Conservation (phyloP, 371 early-diverging fungal species). For the Mortierella sp. region DNA sequence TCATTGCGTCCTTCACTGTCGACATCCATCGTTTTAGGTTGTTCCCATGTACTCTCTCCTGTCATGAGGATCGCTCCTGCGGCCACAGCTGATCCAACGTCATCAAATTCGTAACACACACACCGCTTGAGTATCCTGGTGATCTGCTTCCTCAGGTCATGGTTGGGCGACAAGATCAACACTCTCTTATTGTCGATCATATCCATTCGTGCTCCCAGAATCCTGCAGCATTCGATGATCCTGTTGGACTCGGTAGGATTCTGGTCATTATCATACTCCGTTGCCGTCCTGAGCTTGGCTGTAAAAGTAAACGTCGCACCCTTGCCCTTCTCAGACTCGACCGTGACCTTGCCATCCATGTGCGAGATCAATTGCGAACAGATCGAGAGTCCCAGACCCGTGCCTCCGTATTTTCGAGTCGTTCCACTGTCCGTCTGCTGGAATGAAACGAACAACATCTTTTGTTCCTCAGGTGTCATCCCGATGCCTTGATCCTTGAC, state of each 20-base stretch:
- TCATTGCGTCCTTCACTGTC: background rate
- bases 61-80: slow-evolving; percentile 30
- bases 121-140: background rate
- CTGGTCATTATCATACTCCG: slow-evolving; percentile 27
- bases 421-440: slow-evolving; percentile 70
- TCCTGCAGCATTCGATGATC: slow-evolving; percentile 41
- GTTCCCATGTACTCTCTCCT: background rate
- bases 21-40: background rate
- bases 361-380: slow-evolving; percentile 63
- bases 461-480: slow-evolving; percentile 63
- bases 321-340: slow-evolving; percentile 60
- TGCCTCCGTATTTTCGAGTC: slow-evolving; percentile 72
- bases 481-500: slow-evolving; percentile 64
- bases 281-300: slow-evolving; percentile 51
- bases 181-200: slow-evolving; percentile 44
- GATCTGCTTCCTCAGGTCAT: slow-evolving; percentile 25
- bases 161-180: slow-evolving; percentile 48
- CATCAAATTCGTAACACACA: slow-evolving; percentile 17
- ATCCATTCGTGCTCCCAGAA: slow-evolving; percentile 24
- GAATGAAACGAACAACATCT: slow-evolving; percentile 66
- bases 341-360: slow-evolving; percentile 68
- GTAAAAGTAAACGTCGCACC: slow-evolving; percentile 68
- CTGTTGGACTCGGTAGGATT: slow-evolving; percentile 40
- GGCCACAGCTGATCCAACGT: slow-evolving; percentile 21
- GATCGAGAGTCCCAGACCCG: slow-evolving; percentile 70